Evolutionary conservation across 345 rosid genomes (phyloP).

Genomic region (Sapria himalayana): DNA sequence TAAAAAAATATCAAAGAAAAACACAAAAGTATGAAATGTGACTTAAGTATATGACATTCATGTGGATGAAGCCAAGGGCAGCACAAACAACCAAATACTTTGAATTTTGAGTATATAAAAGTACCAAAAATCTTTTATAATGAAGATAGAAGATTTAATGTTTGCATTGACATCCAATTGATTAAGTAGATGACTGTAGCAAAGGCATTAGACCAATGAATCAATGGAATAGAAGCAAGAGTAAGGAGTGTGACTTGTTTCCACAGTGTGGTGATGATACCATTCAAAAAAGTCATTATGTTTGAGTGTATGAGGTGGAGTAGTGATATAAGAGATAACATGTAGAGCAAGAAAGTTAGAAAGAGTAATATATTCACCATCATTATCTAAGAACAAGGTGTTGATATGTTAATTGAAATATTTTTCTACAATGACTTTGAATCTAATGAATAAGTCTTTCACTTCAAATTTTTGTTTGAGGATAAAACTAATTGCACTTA

Average conservation of each 20-base stretch:
- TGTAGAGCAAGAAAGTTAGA: background rate
- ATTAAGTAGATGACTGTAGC: background rate
- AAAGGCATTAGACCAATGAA: background rate
- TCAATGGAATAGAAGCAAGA: background rate
- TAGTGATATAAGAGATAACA: constrained; percentile 1
- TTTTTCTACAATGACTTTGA: constrained; percentile 2
- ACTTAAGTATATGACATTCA: no score
- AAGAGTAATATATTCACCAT: background rate
- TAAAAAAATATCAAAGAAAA: no score
- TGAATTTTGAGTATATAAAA: no score
- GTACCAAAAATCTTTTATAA: no score
- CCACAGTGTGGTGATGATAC: constrained; percentile 1
- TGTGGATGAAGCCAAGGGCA: no score
- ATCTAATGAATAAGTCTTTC: background rate
- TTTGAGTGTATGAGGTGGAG: constrained; percentile 5
- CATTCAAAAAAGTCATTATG: constrained; percentile 1
- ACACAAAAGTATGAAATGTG: no score
- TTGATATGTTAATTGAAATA: background rate
- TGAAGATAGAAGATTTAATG: no score
- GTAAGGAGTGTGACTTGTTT: background rate
- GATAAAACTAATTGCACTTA: constrained; percentile 4
- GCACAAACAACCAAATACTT: no score
- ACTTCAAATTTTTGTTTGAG: background rate
- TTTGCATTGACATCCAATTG: constrained; percentile 2
- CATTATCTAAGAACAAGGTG: background rate